A percentile compares a stretch with the other conserved stretches of the same genome.
Evolutionary conservation across 2,329 filamentous ascomycete genomes (phyloP).

Genomic region (Fusarium protoensiforme): DNA sequence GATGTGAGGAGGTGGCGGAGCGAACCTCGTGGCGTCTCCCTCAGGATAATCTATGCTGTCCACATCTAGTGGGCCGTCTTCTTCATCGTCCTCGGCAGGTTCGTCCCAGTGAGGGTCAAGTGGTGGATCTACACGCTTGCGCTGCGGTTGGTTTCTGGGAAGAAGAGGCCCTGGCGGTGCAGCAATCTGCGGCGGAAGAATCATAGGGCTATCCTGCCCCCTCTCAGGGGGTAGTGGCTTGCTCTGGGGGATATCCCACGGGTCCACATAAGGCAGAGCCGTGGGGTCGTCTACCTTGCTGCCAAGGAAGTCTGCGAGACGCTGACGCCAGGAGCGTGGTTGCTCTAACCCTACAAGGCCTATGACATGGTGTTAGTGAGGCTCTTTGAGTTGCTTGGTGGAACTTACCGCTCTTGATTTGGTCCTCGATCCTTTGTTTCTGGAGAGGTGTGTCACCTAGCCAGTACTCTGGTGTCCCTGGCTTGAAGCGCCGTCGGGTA

Average conservation of each 20-base stretch:
- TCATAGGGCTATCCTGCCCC: not conserved
- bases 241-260: slow-evolving; percentile 32
- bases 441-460: slow-evolving; percentile 46
- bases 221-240: not conserved
- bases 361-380: slow-evolving; percentile 8
- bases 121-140: not conserved
- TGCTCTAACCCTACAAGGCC: slow-evolving; percentile 17
- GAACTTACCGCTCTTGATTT: slow-evolving; percentile 33
- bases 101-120: not conserved
- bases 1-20: no score
- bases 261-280: slow-evolving; percentile 31
- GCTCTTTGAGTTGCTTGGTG: not conserved
- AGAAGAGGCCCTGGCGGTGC: slow-evolving; percentile 2
- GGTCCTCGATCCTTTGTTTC: slow-evolving; percentile 38
- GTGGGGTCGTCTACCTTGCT: slow-evolving; percentile 16
- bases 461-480: slow-evolving; percentile 42
- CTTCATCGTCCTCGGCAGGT: not conserved
- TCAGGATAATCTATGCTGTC: not conserved
- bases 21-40: not conserved
- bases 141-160: slow-evolving; percentile 20
- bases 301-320: slow-evolving; percentile 16
- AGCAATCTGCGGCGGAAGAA: slow-evolving; percentile 8
- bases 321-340: slow-evolving; percentile 14
- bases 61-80: not conserved
- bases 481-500: slow-evolving; percentile 36